Percentiles rank a stretch among this genome's conserved stretches.
These are phyloP conservation scores for Daedaleopsis sinensis DNA, from an alignment of 768 basidiomycete genomes.

Conservation along the genomic window DNA sequence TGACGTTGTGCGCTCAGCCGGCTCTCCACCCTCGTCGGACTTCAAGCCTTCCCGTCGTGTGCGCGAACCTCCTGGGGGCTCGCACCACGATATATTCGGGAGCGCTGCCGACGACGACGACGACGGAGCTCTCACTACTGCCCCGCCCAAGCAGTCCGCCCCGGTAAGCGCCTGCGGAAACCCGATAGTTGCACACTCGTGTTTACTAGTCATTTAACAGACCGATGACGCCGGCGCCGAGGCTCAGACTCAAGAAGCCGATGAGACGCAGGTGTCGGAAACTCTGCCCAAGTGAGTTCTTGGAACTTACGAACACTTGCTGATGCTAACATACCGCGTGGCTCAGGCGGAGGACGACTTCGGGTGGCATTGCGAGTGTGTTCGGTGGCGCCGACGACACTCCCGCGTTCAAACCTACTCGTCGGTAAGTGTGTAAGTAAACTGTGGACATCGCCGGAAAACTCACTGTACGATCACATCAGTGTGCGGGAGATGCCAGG, in stretches of 20 bases:
- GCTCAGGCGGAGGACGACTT: constrained; percentile 49
- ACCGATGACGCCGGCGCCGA: too few relatives aligned
- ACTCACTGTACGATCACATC: not conserved
- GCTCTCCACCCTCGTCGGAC: constrained; percentile 28
- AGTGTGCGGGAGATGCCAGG: constrained; percentile 74
- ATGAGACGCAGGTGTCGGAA: not conserved
- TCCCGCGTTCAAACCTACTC: constrained; percentile 64
- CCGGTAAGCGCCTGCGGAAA: not conserved
- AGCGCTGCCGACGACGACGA: constrained; percentile 49
- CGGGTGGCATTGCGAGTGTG: constrained; percentile 41
- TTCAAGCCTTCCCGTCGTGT: constrained; percentile 63
- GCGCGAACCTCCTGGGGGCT: constrained; percentile 55
- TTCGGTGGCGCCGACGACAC: constrained; percentile 38
- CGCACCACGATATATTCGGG: constrained; percentile 52
- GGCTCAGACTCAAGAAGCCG: not conserved
- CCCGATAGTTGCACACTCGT: not conserved
- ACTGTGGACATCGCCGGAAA: not conserved
- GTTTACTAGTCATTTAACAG: too few relatives aligned
- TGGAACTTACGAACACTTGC: not conserved
- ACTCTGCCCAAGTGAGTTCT: not conserved
- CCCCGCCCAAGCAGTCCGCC: constrained; percentile 43
- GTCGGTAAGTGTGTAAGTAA: constrained; percentile 48
- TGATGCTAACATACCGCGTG: constrained; percentile 35
- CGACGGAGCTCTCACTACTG: constrained; percentile 62
- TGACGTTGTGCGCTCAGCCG: not conserved